phyloP scores from a whole-genome alignment of 768 basidiomycete genomes.

The Lactarius tabidus region DNA sequence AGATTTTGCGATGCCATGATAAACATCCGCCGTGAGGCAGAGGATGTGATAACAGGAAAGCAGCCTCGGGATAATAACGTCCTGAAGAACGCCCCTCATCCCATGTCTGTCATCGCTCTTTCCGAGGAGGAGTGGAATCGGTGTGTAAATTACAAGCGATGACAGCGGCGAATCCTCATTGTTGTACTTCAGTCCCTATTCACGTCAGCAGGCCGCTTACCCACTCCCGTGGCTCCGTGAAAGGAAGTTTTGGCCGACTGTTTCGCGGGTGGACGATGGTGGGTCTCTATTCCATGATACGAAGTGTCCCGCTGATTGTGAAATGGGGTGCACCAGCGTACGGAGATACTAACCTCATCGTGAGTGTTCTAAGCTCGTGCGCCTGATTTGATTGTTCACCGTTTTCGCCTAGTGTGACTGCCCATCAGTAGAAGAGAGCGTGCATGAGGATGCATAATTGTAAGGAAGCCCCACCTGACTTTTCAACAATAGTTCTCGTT shows the following conservation, averaged over 20 bases:
- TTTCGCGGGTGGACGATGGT: slow-evolving; percentile 93
- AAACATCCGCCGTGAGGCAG: slow-evolving; percentile 85
- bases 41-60: slow-evolving; percentile 80
- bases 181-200: slow-evolving; percentile 62
- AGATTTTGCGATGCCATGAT: slow-evolving; percentile 99
- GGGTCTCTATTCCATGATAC: slow-evolving; percentile 32
- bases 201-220: slow-evolving; percentile 86
- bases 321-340: slow-evolving; percentile 52
- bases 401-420: slow-evolving; percentile 67
- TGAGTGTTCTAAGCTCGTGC: slow-evolving; percentile 39
- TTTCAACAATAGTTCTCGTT: slow-evolving; percentile 38
- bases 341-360: slow-evolving; percentile 87
- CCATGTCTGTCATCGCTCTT: slow-evolving; percentile 66
- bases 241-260: slow-evolving; percentile 96
- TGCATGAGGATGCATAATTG: slow-evolving; percentile 34
- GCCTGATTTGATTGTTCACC: slow-evolving; percentile 5
- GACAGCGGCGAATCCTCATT: slow-evolving; percentile 15
- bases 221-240: slow-evolving; percentile 77
- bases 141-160: slow-evolving; percentile 38
- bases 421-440: slow-evolving; percentile 77
- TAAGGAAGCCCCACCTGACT: slow-evolving; percentile 13
- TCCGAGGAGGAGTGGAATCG: slow-evolving; percentile 83
- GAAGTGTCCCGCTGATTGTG: slow-evolving; percentile 9
- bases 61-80: slow-evolving; percentile 91
- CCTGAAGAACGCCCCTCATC: slow-evolving; percentile 92